A percentile compares a stretch with the other conserved stretches of the same genome.
These are phyloP conservation scores for Penicillium chermesinum DNA, from an alignment of 495 filamentous ascomycete genomes.

Conservation along the genomic window DNA sequence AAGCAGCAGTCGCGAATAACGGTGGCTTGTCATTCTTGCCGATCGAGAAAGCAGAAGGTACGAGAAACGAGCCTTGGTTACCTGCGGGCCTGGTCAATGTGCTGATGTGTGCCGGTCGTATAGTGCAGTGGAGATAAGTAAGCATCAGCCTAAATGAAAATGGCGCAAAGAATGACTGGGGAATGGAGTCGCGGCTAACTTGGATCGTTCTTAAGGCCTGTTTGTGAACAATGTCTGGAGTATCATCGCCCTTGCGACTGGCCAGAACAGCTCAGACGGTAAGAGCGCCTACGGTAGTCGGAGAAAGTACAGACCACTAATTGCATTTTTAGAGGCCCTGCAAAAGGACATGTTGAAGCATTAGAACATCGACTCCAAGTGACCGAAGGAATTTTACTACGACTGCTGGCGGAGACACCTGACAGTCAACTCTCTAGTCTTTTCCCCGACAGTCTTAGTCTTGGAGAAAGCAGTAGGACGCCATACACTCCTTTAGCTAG, in stretches of 20 bases:
- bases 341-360: constrained; percentile 38
- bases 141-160: neutral
- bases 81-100: neutral
- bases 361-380: constrained; percentile 36
- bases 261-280: constrained; percentile 39
- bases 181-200: no score
- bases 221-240: constrained; percentile 34
- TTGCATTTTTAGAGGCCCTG: constrained; percentile 24
- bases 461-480: neutral
- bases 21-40: constrained; percentile 34
- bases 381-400: constrained; percentile 31
- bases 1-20: constrained; percentile 29
- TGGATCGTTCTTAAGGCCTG: constrained; percentile 29
- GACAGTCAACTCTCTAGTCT: constrained; percentile 23
- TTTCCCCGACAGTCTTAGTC: constrained; percentile 5
- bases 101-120: neutral
- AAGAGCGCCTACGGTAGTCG: neutral
- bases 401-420: constrained; percentile 27
- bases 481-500: constrained; percentile 22
- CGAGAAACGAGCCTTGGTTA: neutral
- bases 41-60: constrained; percentile 38
- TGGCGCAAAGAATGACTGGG: no score
- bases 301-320: neutral
- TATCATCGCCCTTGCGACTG: constrained; percentile 33
- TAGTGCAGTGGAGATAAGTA: constrained; percentile 39